Conservation (phyloP, 352 stramenopile genomes). For the Phytophthora tentaculata region DNA sequence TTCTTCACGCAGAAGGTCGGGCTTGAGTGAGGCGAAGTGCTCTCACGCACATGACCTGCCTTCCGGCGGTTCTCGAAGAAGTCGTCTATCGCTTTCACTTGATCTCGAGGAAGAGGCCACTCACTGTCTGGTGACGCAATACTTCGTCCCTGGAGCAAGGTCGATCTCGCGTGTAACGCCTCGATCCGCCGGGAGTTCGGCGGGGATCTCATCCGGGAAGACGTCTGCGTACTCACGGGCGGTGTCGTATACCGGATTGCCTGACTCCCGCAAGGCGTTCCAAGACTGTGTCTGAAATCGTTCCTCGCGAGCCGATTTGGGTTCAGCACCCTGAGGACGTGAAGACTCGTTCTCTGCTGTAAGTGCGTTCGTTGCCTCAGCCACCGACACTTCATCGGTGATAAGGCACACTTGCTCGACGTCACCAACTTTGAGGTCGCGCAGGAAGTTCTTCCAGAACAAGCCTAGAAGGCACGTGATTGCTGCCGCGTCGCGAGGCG, state of each 20-base stretch:
- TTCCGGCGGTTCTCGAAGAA: constrained; percentile 25
- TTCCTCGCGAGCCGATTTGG: constrained; percentile 6
- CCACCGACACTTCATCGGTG: not conserved
- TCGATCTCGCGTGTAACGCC: constrained; percentile 6
- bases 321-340: not conserved
- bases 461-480: too few relatives aligned
- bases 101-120: not conserved
- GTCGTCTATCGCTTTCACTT: constrained; percentile 22
- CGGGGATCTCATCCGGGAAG: constrained; percentile 3
- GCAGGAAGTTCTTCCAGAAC: not conserved
- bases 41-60: constrained; percentile 24
- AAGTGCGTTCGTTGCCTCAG: not conserved
- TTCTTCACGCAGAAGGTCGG: constrained; percentile 27
- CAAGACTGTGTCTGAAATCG: not conserved
- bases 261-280: not conserved
- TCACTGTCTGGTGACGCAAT: constrained; percentile 19
- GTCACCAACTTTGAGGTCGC: not conserved
- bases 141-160: constrained; percentile 14
- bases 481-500: too few relatives aligned
- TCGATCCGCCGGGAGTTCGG: constrained; percentile 3
- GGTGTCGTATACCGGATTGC: not conserved
- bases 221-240: not conserved
- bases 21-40: constrained; percentile 15
- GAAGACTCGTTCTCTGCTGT: not conserved
- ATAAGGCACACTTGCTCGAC: not conserved